Conservation (phyloP, 2,329 filamentous ascomycete genomes). For the Calonectria multiphialidica region DNA sequence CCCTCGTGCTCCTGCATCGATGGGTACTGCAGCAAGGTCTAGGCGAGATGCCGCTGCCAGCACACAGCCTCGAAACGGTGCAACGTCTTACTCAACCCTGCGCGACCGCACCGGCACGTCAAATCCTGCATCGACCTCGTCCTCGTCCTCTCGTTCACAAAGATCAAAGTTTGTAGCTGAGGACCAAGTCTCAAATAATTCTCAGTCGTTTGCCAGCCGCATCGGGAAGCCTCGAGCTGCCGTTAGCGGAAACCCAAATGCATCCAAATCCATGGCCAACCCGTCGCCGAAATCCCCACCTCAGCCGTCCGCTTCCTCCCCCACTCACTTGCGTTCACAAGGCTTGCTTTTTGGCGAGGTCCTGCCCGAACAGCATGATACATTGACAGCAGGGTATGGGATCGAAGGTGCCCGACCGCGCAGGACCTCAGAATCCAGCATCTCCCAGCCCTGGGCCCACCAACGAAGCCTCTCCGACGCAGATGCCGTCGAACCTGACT, state of each 20-base stretch:
- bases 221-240: conserved; percentile 63
- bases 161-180: conserved; percentile 62
- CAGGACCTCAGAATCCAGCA: conserved; percentile 79
- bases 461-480: conserved; percentile 68
- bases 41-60: conserved; percentile 49
- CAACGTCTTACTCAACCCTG: conserved; percentile 55
- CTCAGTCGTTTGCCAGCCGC: conserved; percentile 71
- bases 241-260: conserved; percentile 48
- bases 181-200: conserved; percentile 64
- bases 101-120: conserved; percentile 48
- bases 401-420: conserved; percentile 66
- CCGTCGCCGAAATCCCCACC: conserved; percentile 47
- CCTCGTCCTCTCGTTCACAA: conserved; percentile 53
- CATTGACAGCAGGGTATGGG: conserved; percentile 68
- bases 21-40: conserved; percentile 48
- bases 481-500: conserved; percentile 69
- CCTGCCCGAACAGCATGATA: conserved; percentile 67
- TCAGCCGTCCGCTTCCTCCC: conserved; percentile 49
- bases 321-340: conserved; percentile 53
- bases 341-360: conserved; percentile 83
- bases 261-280: conserved; percentile 51
- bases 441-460: conserved; percentile 64
- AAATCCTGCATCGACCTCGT: conserved; percentile 31
- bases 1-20: conserved; percentile 51
- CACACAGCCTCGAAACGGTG: conserved; percentile 50